Conservation (phyloP, 257 asterid genomes). For the Apocynum venetum region DNA sequence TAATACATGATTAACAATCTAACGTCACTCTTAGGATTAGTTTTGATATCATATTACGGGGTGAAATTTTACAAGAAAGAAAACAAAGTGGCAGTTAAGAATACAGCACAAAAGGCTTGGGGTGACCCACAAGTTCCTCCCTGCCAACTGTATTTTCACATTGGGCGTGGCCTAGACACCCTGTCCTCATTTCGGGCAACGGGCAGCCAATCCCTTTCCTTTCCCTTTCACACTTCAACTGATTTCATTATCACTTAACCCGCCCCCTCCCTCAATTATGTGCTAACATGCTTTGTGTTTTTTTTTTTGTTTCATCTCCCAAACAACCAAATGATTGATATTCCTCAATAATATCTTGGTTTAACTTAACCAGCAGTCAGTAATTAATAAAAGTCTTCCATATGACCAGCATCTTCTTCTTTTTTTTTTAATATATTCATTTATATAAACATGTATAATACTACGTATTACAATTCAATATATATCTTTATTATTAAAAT, state of each 20-base stretch:
- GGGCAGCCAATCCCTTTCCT: conserved; percentile 5
- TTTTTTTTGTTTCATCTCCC: background rate
- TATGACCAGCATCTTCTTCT: no score
- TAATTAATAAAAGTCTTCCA: no score
- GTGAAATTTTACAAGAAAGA: background rate
- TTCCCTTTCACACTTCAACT: conserved; percentile 1
- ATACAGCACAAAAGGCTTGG: conserved; percentile 8
- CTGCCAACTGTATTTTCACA: conserved; percentile 4
- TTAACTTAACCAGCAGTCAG: no score
- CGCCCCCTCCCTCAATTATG: background rate
- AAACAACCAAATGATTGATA: background rate
- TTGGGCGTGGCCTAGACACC: background rate
- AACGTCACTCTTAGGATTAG: no score
- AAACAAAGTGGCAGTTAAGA: background rate
- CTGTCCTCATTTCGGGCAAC: conserved; percentile 19
- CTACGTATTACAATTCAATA: no score
- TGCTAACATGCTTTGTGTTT: background rate
- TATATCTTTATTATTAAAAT: no score
- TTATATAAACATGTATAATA: no score
- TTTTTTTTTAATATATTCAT: no score
- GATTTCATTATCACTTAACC: background rate
- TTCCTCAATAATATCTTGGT: no score
- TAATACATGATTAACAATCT: no score
- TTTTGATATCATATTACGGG: no score
- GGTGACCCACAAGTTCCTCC: conserved; percentile 1